Evolutionary conservation across 2,329 filamentous ascomycete genomes (phyloP).

Genomic region (Hortaea werneckii): DNA sequence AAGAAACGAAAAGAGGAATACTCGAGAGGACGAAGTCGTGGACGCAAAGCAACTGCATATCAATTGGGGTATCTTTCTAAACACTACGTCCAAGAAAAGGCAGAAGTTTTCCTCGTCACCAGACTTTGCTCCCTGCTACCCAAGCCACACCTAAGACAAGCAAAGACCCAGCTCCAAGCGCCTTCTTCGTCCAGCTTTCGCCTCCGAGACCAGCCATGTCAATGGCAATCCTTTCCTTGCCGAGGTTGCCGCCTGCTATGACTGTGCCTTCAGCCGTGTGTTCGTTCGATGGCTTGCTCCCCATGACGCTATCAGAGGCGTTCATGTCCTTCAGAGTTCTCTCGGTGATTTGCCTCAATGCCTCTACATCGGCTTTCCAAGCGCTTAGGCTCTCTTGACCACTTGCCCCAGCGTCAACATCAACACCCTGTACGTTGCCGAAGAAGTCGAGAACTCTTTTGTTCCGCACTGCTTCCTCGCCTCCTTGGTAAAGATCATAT

Average conservation of each 20-base stretch:
- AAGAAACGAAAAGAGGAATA: no score
- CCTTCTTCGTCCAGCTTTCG: constrained; percentile 30
- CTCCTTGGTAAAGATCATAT: constrained; percentile 89
- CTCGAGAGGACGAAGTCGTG: no score
- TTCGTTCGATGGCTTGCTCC: constrained; percentile 6
- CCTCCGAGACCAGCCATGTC: constrained; percentile 27
- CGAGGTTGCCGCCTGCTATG: constrained; percentile 4
- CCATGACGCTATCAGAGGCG: constrained; percentile 5
- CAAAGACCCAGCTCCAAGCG: constrained; percentile 29
- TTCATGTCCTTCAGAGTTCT: constrained; percentile 5
- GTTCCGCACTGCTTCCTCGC: constrained; percentile 64
- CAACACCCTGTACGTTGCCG: constrained; percentile 94
- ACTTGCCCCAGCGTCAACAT: constrained; percentile 52
- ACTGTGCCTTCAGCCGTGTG: constrained; percentile 21
- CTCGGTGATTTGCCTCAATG: constrained; percentile 50
- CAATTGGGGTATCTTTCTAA: no score
- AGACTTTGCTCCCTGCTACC: constrained; percentile 7
- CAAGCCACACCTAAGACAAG: constrained; percentile 31
- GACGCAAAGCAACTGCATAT: no score
- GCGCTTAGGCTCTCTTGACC: constrained; percentile 27
- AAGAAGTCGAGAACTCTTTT: constrained; percentile 94
- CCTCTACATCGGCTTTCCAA: constrained; percentile 60
- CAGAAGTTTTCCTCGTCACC: background rate
- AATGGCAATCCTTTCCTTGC: constrained; percentile 1
- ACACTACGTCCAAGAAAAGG: no score